Evolutionary conservation across 768 basidiomycete genomes (phyloP).

Genomic region (Collybia mongolica): DNA sequence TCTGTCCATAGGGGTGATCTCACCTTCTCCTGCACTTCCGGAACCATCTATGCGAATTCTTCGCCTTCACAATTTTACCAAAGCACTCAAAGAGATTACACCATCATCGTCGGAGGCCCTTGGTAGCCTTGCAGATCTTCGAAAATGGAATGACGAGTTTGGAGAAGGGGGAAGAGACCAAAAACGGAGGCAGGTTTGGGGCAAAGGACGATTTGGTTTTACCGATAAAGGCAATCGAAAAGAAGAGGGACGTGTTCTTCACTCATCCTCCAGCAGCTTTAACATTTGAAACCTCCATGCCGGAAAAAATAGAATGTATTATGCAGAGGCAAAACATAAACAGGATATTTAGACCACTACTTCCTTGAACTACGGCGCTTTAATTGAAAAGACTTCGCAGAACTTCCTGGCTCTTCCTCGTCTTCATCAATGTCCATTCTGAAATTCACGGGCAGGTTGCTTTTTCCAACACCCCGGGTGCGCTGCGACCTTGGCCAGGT

Average conservation of each 20-base stretch:
- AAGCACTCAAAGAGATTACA: conserved; percentile 86
- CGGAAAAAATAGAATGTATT: conserved; percentile 2
- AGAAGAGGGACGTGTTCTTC: conserved; percentile 46
- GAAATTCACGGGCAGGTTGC: conserved; percentile 21
- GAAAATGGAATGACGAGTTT: conserved; percentile 93
- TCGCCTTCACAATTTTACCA: conserved; percentile 65
- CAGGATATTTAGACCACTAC: conserved; percentile 4
- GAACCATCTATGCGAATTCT: conserved; percentile 28
- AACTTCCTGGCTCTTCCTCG: conserved; percentile 26
- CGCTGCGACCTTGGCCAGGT: conserved; percentile 6
- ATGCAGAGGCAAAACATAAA: background rate
- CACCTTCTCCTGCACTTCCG: conserved; percentile 9
- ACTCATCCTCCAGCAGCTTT: conserved; percentile 2
- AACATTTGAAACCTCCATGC: background rate
- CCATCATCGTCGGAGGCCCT: conserved; percentile 85
- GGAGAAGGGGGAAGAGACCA: conserved; percentile 78
- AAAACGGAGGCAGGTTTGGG: conserved; percentile 75
- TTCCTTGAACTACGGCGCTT: conserved; percentile 15
- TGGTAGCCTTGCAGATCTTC: conserved; percentile 70
- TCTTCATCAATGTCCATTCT: conserved; percentile 44
- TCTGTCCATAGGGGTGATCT: too few species aligned
- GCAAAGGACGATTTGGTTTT: conserved; percentile 88
- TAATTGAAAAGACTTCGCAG: conserved; percentile 10
- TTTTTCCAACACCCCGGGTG: conserved; percentile 30
- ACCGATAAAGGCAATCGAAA: conserved; percentile 40